Evolutionary conservation across 2,329 filamentous ascomycete species (phyloP), one percentile per base, ranked within the genome.

Genomic region (Trichophyton equinum): DNA sequence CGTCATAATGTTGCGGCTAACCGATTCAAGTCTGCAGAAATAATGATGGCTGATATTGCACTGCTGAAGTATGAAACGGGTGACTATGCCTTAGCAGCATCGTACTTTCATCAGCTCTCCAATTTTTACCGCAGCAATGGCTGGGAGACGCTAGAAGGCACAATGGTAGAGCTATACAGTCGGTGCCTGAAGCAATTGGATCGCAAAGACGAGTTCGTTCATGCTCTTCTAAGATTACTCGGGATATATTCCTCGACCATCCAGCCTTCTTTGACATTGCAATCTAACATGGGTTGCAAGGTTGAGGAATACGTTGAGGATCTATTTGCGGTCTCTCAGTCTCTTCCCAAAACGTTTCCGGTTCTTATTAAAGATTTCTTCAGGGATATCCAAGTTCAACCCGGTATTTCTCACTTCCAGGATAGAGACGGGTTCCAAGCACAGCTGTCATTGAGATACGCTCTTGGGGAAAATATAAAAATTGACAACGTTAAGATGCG

Each of bases 151-250:
- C 78, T 96, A 11, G 91, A 97, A 69, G 78, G 90, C 2, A 87
- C 87, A 0, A 88, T 96, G 81, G 80, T 97, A 4, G 83, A 89
- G 65, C 87, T 96, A 80, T 94, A 96, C 70, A 83, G 88, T 0
- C 82, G 83, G 57, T 97, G 91, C 71, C 79, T 99, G 30, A 86
- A 88, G 65, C 82, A 89, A 66, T 80, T 96, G 30, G 79, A 87
- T 57, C 83, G 85, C 13, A 84, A 85, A 62, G 87, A 92, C 59
- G 89, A 95, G 64, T 95, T 91, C 68, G 84, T 91, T 15, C 82
- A 83, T 25, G 85, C 88, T 7, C 80, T 89, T 7, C 77, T 96
- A 13, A 87, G 87, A 67, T 76, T 96, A 1, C 75, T 76, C 46
- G 68, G 72, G 11, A 73, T 72, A 61, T 74, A 73, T 64, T 72